phyloP scores from a whole-genome alignment of 2,329 filamentous ascomycete genomes.

The Exophiala dermatitidis region DNA sequence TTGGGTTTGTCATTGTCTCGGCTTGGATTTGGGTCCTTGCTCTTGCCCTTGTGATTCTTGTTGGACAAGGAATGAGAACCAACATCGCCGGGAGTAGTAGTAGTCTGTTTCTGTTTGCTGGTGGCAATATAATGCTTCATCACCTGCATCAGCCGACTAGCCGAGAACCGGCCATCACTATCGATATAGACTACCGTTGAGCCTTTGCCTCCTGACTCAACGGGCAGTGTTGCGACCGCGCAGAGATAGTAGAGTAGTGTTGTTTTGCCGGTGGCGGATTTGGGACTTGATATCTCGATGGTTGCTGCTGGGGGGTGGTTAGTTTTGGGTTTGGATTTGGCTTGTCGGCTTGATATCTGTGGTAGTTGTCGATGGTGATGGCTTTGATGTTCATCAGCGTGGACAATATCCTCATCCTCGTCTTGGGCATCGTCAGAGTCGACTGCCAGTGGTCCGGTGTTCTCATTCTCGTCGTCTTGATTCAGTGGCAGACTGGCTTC shows the following conservation, averaged over 20 bases:
- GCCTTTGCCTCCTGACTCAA: slow-evolving; percentile 37
- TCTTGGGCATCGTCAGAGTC: no score
- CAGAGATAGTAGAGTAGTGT: slow-evolving; percentile 52
- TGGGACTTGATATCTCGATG: slow-evolving; percentile 49
- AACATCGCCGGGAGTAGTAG: neutral
- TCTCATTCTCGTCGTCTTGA: no score
- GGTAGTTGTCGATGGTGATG: neutral
- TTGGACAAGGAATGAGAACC: neutral
- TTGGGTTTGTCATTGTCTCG: neutral
- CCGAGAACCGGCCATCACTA: slow-evolving; percentile 48
- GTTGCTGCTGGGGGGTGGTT: slow-evolving; percentile 35
- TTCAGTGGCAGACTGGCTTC: no score
- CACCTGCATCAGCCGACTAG: slow-evolving; percentile 38
- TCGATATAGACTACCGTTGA: slow-evolving; percentile 51
- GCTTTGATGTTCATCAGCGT: neutral
- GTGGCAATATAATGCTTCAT: slow-evolving; percentile 29
- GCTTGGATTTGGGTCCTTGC: no score
- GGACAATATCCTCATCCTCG: no score
- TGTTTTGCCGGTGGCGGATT: slow-evolving; percentile 50
- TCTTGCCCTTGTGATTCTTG: no score
- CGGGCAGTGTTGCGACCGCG: slow-evolving; percentile 46
- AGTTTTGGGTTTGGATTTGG: slow-evolving; percentile 9
- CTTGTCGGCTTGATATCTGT: neutral
- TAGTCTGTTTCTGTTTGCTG: neutral
- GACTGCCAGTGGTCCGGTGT: no score